Conservation (phyloP, 352 stramenopile species). For the Discostella stelligera region DNA sequence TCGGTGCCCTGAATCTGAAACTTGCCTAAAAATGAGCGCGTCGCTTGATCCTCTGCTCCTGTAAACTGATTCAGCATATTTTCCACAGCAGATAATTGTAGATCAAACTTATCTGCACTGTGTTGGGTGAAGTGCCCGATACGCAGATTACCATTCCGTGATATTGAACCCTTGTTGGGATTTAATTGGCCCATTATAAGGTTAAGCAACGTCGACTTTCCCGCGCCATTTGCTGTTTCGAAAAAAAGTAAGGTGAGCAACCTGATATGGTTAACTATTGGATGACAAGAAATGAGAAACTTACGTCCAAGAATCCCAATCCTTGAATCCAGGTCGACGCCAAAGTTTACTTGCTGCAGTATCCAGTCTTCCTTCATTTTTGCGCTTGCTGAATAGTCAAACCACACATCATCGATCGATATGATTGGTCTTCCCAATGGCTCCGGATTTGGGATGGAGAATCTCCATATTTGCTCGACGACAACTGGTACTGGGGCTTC, state of each 20-base stretch:
- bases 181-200: slow-evolving; percentile 93
- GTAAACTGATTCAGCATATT: slow-evolving; percentile 88
- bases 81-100: slow-evolving; percentile 85
- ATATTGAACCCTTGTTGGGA: slow-evolving; percentile 86
- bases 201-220: slow-evolving; percentile 95
- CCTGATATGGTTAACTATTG: neutral
- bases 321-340: slow-evolving; percentile 91
- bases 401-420: slow-evolving; percentile 87
- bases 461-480: slow-evolving; percentile 91
- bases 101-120: slow-evolving; percentile 92
- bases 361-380: slow-evolving; percentile 70
- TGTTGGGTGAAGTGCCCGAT: slow-evolving; percentile 97
- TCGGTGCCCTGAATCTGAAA: slow-evolving; percentile 95
- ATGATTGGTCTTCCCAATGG: slow-evolving; percentile 94
- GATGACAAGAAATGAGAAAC: neutral
- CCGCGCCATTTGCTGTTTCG: slow-evolving; percentile 87
- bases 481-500: slow-evolving; percentile 91
- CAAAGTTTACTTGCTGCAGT: slow-evolving; percentile 92
- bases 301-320: slow-evolving; percentile 86
- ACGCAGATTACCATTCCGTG: slow-evolving; percentile 88
- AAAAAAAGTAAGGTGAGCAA: neutral
- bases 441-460: slow-evolving; percentile 93
- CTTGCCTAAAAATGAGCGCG: slow-evolving; percentile 91
- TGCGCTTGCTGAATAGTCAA: slow-evolving; percentile 74
- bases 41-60: slow-evolving; percentile 83